Conservation (phyloP, 1,284 basidiomycete genomes). For the Ganoderma leucocontextum region DNA sequence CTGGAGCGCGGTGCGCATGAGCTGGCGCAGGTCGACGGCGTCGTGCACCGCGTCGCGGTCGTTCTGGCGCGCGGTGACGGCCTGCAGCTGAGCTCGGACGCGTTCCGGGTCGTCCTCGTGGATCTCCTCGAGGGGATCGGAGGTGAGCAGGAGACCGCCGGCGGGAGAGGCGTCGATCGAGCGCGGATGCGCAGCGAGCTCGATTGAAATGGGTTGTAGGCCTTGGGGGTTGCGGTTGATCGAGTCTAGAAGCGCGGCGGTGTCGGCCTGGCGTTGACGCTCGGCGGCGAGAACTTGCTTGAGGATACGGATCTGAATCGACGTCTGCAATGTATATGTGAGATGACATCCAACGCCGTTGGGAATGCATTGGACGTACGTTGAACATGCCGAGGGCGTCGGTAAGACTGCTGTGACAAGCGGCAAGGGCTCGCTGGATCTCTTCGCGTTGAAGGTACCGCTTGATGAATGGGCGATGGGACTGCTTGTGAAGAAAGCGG, state of each 20-base stretch:
- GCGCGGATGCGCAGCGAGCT: slow-evolving; percentile 8
- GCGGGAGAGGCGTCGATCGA: background rate
- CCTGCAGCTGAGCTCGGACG: slow-evolving; percentile 32
- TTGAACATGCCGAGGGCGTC: slow-evolving; percentile 35
- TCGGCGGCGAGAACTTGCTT: slow-evolving; percentile 57
- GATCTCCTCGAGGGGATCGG: slow-evolving; percentile 33
- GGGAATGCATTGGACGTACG: slow-evolving; percentile 11
- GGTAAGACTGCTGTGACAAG: slow-evolving; percentile 54
- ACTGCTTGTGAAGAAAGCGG: slow-evolving; percentile 64
- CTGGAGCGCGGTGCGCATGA: slow-evolving; percentile 66
- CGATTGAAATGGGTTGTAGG: slow-evolving; percentile 9
- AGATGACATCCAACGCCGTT: background rate
- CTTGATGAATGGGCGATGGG: slow-evolving; percentile 77
- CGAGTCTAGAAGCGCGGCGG: slow-evolving; percentile 38
- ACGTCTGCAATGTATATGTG: slow-evolving; percentile 40
- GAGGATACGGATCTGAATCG: slow-evolving; percentile 68
- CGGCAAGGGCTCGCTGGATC: slow-evolving; percentile 61
- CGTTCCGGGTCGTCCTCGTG: slow-evolving; percentile 20
- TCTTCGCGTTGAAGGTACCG: slow-evolving; percentile 81
- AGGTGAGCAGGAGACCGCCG: slow-evolving; percentile 6
- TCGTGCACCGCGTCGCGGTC: slow-evolving; percentile 62
- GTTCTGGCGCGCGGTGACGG: slow-evolving; percentile 54
- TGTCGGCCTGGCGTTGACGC: slow-evolving; percentile 42
- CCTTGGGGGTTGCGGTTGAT: slow-evolving; percentile 11
- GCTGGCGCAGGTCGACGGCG: slow-evolving; percentile 60